phyloP scores from a whole-genome alignment of 805 yeast species.

The Helenozyma baotianmanensis region DNA sequence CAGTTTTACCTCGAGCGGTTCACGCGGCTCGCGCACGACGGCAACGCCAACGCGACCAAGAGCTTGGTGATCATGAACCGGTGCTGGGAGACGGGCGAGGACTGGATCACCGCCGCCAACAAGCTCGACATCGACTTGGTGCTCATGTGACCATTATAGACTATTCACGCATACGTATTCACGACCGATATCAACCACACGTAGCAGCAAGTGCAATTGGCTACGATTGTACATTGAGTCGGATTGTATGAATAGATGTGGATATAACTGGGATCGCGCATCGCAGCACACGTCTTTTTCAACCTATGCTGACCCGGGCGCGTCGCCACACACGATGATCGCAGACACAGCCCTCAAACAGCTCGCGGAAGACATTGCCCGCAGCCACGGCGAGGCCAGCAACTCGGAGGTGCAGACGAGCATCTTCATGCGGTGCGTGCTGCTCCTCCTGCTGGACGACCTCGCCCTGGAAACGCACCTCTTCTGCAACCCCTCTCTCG shows the following conservation, averaged over 20 bases:
- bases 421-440: conserved; percentile 22
- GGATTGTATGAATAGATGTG: too few relatives aligned
- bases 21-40: conserved; percentile 35
- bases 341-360: conserved; percentile 7
- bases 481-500: conserved; percentile 51
- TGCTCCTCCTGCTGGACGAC: conserved; percentile 12
- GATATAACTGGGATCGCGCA: too few relatives aligned
- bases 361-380: conserved; percentile 20
- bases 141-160: conserved; percentile 29
- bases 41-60: conserved; percentile 40
- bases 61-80: conserved; percentile 45
- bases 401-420: conserved; percentile 24
- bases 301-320: too few relatives aligned
- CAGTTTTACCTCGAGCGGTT: conserved; percentile 38
- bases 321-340: too few relatives aligned
- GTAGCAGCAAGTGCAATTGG: too few relatives aligned
- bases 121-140: conserved; percentile 41
- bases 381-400: conserved; percentile 24
- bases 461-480: conserved; percentile 33
- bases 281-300: too few relatives aligned
- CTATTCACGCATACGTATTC: too few relatives aligned
- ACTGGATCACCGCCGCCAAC: conserved; percentile 48
- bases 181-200: too few relatives aligned
- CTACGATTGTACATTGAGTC: too few relatives aligned
- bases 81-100: conserved; percentile 51